Percentiles rank a stretch among this genome's conserved stretches.
These are phyloP conservation scores for Basipetospora chlamydospora DNA, from an alignment of 2,329 filamentous ascomycete species.

Conservation along the genomic window DNA sequence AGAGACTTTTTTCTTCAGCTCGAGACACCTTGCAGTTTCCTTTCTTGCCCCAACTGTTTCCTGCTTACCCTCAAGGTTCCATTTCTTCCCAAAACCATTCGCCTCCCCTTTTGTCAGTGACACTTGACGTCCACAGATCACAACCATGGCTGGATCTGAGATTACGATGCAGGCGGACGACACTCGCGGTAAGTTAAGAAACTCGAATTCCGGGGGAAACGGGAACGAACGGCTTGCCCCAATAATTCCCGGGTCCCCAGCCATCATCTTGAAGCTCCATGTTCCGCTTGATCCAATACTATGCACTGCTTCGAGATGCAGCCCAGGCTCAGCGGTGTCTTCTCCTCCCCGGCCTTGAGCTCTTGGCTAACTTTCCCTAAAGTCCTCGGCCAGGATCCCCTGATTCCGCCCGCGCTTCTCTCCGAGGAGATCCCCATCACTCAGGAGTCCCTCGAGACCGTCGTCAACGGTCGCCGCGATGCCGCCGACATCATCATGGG, in stretches of 20 bases:
- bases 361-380: slow-evolving; percentile 5
- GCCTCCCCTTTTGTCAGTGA: too few relatives aligned
- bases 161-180: slow-evolving; percentile 4
- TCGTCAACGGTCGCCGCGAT: slow-evolving; percentile 55
- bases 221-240: neutral
- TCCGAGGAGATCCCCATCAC: slow-evolving; percentile 70
- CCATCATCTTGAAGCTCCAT: too few relatives aligned
- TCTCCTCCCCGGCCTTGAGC: neutral
- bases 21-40: too few relatives aligned
- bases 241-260: too few relatives aligned
- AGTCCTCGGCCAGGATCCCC: slow-evolving; percentile 89
- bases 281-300: too few relatives aligned
- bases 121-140: neutral
- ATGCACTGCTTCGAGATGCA: neutral
- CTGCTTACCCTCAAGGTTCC: too few relatives aligned
- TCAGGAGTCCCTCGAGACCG: slow-evolving; percentile 46
- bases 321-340: neutral
- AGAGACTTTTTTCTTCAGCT: neutral
- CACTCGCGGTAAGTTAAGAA: slow-evolving; percentile 3
- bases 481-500: slow-evolving; percentile 64
- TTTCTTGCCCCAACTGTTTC: too few relatives aligned
- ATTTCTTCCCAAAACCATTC: too few relatives aligned
- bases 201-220: too few relatives aligned
- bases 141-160: slow-evolving; percentile 3
- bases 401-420: slow-evolving; percentile 80